Conservation (phyloP, 2,329 filamentous ascomycete genomes). For the Phoma sp. region DNA sequence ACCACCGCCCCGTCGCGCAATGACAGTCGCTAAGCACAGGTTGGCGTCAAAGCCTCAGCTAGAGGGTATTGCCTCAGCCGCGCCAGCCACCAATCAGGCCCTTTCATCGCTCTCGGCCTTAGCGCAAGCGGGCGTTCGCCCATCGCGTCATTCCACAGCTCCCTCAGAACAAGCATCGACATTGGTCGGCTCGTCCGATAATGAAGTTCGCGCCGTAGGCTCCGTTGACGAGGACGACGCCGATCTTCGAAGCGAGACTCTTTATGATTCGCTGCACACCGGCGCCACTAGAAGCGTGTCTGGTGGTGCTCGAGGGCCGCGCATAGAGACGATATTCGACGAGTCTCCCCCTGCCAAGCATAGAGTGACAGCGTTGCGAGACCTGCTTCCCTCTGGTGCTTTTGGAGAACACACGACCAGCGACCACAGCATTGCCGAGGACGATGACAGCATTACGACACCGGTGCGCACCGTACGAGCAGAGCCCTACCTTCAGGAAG, state of each 20-base stretch:
- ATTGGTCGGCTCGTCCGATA: slow-evolving; percentile 70
- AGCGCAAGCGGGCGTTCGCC: slow-evolving; percentile 48
- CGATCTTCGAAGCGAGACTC: slow-evolving; percentile 78
- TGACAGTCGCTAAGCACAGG: slow-evolving; percentile 29
- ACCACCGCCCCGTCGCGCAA: slow-evolving; percentile 17
- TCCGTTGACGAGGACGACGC: slow-evolving; percentile 78
- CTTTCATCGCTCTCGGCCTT: slow-evolving; percentile 42
- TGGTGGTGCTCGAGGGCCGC: slow-evolving; percentile 68
- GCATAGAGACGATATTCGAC: slow-evolving; percentile 80
- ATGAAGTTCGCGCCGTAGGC: slow-evolving; percentile 67
- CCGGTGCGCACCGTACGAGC: slow-evolving; percentile 53
- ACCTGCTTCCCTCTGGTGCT: slow-evolving; percentile 56
- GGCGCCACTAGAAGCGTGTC: slow-evolving; percentile 70
- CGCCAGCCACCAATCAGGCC: slow-evolving; percentile 40
- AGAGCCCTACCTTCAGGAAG: slow-evolving; percentile 44
- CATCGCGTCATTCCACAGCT: slow-evolving; percentile 61
- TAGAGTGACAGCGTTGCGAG: slow-evolving; percentile 54
- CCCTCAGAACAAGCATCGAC: slow-evolving; percentile 69
- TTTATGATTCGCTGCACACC: slow-evolving; percentile 78
- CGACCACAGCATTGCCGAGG: slow-evolving; percentile 56
- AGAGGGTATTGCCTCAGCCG: slow-evolving; percentile 38
- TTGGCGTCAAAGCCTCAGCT: slow-evolving; percentile 43
- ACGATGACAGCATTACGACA: slow-evolving; percentile 58
- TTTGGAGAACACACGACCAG: slow-evolving; percentile 48
- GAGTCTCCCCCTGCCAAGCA: slow-evolving; percentile 66